phyloP scores from a whole-genome alignment of 495 filamentous ascomycete species.

The Podospora appendiculata region DNA sequence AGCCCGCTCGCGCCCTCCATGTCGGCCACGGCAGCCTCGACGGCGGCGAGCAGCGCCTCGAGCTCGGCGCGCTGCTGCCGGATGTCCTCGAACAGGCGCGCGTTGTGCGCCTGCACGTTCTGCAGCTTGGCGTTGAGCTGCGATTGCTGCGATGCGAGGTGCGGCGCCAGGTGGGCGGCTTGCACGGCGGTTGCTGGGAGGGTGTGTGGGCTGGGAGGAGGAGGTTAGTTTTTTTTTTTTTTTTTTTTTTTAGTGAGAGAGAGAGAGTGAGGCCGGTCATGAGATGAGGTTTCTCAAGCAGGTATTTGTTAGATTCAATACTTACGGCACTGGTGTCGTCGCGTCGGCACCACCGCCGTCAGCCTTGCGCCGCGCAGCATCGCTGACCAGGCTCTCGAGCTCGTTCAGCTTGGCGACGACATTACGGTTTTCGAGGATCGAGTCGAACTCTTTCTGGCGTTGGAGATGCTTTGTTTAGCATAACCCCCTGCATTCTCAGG shows the following conservation, averaged over 20 bases:
- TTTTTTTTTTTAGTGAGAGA: not conserved
- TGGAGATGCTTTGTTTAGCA: not conserved
- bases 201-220: conserved; percentile 56
- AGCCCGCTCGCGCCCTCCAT: conserved; percentile 55
- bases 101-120: conserved; percentile 57
- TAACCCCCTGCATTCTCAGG: not conserved
- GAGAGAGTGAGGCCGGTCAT: not conserved
- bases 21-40: conserved; percentile 64
- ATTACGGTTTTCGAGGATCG: conserved; percentile 59
- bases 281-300: not conserved
- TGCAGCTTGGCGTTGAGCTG: conserved; percentile 55
- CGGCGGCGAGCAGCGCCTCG: conserved; percentile 51
- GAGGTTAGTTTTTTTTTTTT: not conserved
- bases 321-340: conserved; percentile 38
- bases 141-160: conserved; percentile 52
- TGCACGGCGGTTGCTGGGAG: conserved; percentile 61
- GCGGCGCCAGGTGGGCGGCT: conserved; percentile 61
- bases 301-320: conserved; percentile 3
- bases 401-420: conserved; percentile 74
- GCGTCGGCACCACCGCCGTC: conserved; percentile 9
- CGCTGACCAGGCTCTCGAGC: conserved; percentile 66
- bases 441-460: conserved; percentile 72
- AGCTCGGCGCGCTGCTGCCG: conserved; percentile 67
- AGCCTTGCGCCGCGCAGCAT: conserved; percentile 52
- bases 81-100: conserved; percentile 51